Evolutionary conservation across 2,329 filamentous ascomycete species (phyloP).

Genomic region (Nakataea oryzae): DNA sequence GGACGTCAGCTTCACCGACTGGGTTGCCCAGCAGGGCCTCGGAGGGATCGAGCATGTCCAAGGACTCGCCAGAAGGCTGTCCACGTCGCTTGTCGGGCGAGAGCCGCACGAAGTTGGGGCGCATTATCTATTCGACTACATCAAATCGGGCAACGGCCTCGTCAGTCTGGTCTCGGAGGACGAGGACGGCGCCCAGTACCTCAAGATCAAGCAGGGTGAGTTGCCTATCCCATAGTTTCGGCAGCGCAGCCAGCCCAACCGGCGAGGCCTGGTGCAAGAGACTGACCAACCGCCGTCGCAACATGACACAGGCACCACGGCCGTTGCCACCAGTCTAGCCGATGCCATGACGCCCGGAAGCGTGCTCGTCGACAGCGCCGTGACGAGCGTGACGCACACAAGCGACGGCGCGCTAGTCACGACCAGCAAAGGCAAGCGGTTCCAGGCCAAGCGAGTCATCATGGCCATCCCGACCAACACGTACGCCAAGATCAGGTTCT

Average conservation of each 20-base stretch:
- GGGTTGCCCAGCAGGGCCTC: not conserved
- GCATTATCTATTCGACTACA: not conserved
- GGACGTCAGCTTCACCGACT: not conserved
- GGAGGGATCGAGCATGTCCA: not conserved
- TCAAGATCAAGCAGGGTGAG: not conserved
- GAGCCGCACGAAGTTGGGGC: not conserved
- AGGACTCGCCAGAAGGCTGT: not conserved
- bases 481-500: constrained; percentile 32
- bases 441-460: constrained; percentile 32
- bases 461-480: constrained; percentile 35
- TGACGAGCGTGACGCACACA: no score
- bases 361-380: not conserved
- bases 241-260: no score
- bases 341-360: not conserved
- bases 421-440: constrained; percentile 14
- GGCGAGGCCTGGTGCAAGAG: no score
- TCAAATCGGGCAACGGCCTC: not conserved
- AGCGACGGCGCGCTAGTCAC: constrained; percentile 12
- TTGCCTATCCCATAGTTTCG: no score
- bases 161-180: not conserved
- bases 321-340: not conserved
- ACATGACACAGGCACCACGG: not conserved
- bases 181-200: not conserved
- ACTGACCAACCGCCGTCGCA: not conserved
- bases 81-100: not conserved